phyloP scores from a whole-genome alignment of 768 basidiomycete species.

The Epithele typhae region DNA sequence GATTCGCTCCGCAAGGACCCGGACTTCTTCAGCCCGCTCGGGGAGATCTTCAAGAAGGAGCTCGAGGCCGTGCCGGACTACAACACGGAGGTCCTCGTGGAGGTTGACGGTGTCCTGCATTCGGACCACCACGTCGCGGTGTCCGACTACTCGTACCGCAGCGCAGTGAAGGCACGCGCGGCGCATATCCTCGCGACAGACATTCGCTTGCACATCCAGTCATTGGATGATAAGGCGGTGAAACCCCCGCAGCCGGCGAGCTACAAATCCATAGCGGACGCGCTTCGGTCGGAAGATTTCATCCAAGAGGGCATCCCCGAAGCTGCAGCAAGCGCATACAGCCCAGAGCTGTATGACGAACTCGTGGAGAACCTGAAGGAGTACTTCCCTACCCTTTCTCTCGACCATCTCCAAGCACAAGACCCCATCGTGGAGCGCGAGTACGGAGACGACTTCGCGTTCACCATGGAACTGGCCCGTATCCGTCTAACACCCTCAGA shows the following conservation, averaged over 20 bases:
- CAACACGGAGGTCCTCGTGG: conserved; percentile 43
- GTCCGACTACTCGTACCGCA: conserved; percentile 62
- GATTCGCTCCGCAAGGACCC: conserved; percentile 51
- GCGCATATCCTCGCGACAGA: conserved; percentile 73
- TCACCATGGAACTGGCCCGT: conserved; percentile 56
- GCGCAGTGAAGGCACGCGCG: conserved; percentile 68
- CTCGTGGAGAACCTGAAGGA: conserved; percentile 45
- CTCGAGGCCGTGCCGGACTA: conserved; percentile 74
- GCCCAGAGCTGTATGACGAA: conserved; percentile 65
- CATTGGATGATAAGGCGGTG: conserved; percentile 22
- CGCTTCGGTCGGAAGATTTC: conserved; percentile 59
- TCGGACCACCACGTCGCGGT: conserved; percentile 60
- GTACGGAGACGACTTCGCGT: conserved; percentile 77
- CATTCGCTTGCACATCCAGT: conserved; percentile 55
- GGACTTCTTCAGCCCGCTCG: conserved; percentile 69
- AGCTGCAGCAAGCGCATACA: conserved; percentile 66
- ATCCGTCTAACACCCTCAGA: conserved; percentile 50
- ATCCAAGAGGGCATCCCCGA: conserved; percentile 64
- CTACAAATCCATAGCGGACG: conserved; percentile 50
- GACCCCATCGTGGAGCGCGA: conserved; percentile 65
- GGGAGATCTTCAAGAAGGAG: conserved; percentile 59
- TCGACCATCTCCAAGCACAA: conserved; percentile 62
- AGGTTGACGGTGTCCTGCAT: conserved; percentile 45
- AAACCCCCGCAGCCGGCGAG: conserved; percentile 60
- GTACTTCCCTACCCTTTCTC: conserved; percentile 53